phyloP scores from a whole-genome alignment of 768 basidiomycete species.

The Mycena epipterygia region DNA sequence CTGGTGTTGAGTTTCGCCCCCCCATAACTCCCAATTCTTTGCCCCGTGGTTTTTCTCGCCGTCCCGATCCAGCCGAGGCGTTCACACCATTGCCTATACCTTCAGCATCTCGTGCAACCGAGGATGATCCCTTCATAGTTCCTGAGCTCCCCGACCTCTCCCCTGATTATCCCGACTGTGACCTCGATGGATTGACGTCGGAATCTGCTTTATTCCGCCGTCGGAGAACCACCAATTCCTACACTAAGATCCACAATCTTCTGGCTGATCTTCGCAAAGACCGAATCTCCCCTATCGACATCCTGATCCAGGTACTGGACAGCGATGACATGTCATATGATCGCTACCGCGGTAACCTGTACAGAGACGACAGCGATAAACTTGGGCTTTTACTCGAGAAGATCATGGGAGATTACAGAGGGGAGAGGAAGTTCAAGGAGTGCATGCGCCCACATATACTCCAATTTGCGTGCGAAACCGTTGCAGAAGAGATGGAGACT shows the following conservation, averaged over 20 bases:
- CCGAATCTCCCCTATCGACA: conserved; percentile 3
- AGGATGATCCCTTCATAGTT: no score
- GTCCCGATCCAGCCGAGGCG: no score
- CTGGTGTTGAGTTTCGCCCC: conserved; percentile 1
- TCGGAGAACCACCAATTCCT: neutral
- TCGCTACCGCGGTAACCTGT: conserved; percentile 7
- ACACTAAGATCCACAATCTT: conserved; percentile 3
- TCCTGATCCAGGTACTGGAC: conserved; percentile 4
- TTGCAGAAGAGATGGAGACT: neutral
- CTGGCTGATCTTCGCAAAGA: neutral
- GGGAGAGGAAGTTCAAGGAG: neutral
- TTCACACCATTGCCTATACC: no score
- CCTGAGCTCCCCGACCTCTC: no score
- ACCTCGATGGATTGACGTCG: no score
- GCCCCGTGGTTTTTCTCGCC: no score
- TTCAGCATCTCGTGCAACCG: no score
- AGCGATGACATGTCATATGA: neutral
- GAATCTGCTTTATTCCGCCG: neutral
- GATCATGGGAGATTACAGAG: conserved; percentile 4
- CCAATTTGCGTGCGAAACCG: neutral
- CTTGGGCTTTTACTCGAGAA: neutral
- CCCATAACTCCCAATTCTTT: neutral
- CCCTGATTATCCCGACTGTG: no score
- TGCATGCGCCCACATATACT: conserved; percentile 3
- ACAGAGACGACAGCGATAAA: neutral